Evolutionary conservation across 225 moss, liverwort and hornwort genomes (phyloP).

Genomic region (Bryum argenteum): DNA sequence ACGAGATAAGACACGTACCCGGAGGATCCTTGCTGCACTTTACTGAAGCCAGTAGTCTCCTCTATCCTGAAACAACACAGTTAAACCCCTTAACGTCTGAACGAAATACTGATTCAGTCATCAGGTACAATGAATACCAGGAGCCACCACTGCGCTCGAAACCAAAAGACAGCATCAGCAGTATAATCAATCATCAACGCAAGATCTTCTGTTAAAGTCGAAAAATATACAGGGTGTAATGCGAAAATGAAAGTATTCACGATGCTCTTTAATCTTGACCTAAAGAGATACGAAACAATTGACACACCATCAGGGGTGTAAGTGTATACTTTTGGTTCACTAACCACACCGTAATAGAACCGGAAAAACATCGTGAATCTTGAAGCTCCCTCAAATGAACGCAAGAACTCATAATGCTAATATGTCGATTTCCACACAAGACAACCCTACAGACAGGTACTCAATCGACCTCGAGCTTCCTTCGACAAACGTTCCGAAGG

Average conservation of each 20-base stretch:
- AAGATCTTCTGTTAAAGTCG: too few relatives aligned
- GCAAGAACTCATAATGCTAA: too few relatives aligned
- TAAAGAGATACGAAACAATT: background rate
- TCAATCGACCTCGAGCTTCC: too few relatives aligned
- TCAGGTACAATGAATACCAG: conserved; percentile 11
- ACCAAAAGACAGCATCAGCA: conserved; percentile 13
- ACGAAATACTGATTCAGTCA: background rate
- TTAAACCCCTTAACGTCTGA: conserved; percentile 10
- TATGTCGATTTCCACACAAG: too few relatives aligned
- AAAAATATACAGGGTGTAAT: background rate
- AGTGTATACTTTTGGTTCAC: too few relatives aligned
- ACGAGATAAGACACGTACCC: conserved; percentile 42
- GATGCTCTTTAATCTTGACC: background rate
- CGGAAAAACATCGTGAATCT: too few relatives aligned
- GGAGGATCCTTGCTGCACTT: conserved; percentile 76
- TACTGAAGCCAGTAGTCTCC: conserved; percentile 78
- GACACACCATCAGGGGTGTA: too few relatives aligned
- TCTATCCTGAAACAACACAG: conserved; percentile 57
- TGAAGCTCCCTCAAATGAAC: too few relatives aligned
- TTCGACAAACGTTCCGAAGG: background rate
- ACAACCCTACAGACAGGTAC: too few relatives aligned
- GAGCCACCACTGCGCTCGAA: conserved; percentile 1
- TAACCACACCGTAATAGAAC: too few relatives aligned
- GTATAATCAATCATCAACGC: background rate
- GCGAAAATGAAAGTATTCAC: background rate